Conservation (phyloP, 257 asterid genomes). For the Lycium ferocissimum region DNA sequence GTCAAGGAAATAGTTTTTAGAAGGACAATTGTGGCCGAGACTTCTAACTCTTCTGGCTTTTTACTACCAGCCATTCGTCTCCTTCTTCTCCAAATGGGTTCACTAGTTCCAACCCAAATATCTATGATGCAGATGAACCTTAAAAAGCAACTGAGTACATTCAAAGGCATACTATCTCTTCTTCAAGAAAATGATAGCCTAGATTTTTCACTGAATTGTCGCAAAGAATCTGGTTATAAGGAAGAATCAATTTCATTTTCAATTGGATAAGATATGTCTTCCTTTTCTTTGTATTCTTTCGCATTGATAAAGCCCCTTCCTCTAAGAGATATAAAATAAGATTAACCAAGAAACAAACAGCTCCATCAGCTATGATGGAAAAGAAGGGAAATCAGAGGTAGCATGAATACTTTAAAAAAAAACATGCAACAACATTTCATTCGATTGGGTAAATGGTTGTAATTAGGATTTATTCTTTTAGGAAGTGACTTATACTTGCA, state of each 20-base stretch:
- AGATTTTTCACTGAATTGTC: not conserved
- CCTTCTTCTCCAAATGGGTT: slow-evolving; percentile 18
- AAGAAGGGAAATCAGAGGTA: not conserved
- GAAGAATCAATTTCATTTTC: not conserved
- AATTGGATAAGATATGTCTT: slow-evolving; percentile 4
- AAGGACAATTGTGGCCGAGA: not conserved
- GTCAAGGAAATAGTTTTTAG: not conserved
- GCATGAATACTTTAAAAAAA: not conserved
- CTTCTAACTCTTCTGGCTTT: not conserved
- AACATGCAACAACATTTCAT: not conserved
- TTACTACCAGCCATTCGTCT: not conserved
- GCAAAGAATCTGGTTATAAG: not conserved
- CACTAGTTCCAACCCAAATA: slow-evolving; percentile 22
- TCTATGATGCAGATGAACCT: not conserved
- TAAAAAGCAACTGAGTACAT: slow-evolving; percentile 13
- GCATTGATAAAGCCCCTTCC: slow-evolving; percentile 17
- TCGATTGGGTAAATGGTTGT: not conserved
- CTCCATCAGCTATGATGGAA: not conserved
- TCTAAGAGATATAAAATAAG: not conserved
- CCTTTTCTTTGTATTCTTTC: not conserved
- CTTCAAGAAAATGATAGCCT: slow-evolving; percentile 4
- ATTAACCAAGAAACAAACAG: slow-evolving; percentile 18
- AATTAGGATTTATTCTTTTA: not conserved
- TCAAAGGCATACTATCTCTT: not conserved
- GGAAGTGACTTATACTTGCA: not conserved